Base-by-base conservation (phyloP, 208 protist genomes). In the Kentomonas sorsogonicus region DNA sequence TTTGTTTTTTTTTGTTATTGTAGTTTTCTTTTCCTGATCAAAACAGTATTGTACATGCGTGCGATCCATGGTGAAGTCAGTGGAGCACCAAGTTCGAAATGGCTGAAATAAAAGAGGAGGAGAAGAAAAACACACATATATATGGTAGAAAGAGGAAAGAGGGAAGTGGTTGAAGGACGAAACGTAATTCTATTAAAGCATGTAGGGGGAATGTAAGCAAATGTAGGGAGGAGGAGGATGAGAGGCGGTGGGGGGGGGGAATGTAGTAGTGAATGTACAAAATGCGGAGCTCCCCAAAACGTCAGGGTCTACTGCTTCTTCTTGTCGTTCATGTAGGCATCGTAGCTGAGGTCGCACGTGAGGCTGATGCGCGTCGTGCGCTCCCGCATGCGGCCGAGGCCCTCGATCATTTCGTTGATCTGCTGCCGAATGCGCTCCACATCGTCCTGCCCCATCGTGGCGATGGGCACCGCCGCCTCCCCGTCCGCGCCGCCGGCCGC, bases 261-360 rank as follows among this genome's bases (percentile, higher is more conserved):
- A n/a, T n/a, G n/a, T n/a, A n/a, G n/a, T n/a, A n/a, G 23, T 54
- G 30, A 54, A 26, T 54, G 15, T 38, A 54, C 48, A 36, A 38
- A 3, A 34, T 48, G 56, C 11, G 45, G 5, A 10, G 13, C 23
- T 18, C 39, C n/a, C n/a, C n/a, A n/a, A n/a, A n/a, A n/a, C n/a
- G n/a, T n/a, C n/a, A n/a, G n/a, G n/a, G n/a, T n/a, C n/a, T n/a
- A n/a, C n/a, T n/a, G n/a, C n/a, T 55, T 6, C 26, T 60, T 22
- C 52, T 77, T 79, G 43, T 72, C 66, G 34, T 72, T 65, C 45
- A 76, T 46, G 46, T 92, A 92, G 3, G 70, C 44, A 18, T 74
- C 80, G 58, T 81, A 89, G 27, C 70, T 79, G 44, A 92, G 74
- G 56, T 92, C 80, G 22, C 71, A 73, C 15, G 62, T 77, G 46